Evolutionary conservation across 2,329 filamentous ascomycete species (phyloP).

Genomic region (Microdochium bolleyi): DNA sequence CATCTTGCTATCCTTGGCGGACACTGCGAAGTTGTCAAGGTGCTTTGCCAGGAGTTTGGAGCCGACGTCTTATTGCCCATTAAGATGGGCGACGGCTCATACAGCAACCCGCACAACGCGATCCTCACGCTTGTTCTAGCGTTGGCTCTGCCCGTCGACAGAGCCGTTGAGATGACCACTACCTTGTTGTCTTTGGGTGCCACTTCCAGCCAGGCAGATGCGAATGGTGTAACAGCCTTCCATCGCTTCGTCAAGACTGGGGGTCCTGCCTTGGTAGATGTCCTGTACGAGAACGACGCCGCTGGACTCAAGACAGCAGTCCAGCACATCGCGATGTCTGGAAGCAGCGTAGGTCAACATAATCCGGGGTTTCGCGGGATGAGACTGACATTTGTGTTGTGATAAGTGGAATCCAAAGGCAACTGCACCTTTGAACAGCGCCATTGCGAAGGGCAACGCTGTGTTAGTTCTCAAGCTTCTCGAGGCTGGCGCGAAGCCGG

Average conservation of each 20-base stretch:
- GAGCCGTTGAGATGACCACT: slow-evolving; percentile 56
- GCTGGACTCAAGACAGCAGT: slow-evolving; percentile 55
- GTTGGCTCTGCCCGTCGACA: slow-evolving; percentile 51
- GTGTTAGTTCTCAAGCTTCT: slow-evolving; percentile 53
- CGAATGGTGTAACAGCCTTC: slow-evolving; percentile 55
- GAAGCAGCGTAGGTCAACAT: slow-evolving; percentile 13
- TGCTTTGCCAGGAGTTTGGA: slow-evolving; percentile 65
- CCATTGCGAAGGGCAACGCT: slow-evolving; percentile 44
- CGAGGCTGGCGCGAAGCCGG: slow-evolving; percentile 49
- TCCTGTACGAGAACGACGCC: slow-evolving; percentile 47
- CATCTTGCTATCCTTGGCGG: slow-evolving; percentile 73
- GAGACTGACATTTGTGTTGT: not conserved
- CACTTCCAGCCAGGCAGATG: slow-evolving; percentile 64
- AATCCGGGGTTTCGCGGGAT: not conserved
- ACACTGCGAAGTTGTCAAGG: slow-evolving; percentile 58
- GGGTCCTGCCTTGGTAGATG: slow-evolving; percentile 37
- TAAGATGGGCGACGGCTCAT: slow-evolving; percentile 47
- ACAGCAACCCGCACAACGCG: slow-evolving; percentile 44
- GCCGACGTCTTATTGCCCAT: slow-evolving; percentile 70
- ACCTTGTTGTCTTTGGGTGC: slow-evolving; percentile 64
- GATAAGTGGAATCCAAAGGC: slow-evolving; percentile 19
- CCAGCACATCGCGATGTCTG: slow-evolving; percentile 50
- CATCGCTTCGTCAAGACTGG: slow-evolving; percentile 52
- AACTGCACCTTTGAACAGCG: slow-evolving; percentile 47
- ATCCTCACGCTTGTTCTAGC: slow-evolving; percentile 66